Evolutionary conservation across 495 filamentous ascomycete genomes (phyloP), one percentile per base, ranked within the genome.

Genomic region (Cercophora sp.): DNA sequence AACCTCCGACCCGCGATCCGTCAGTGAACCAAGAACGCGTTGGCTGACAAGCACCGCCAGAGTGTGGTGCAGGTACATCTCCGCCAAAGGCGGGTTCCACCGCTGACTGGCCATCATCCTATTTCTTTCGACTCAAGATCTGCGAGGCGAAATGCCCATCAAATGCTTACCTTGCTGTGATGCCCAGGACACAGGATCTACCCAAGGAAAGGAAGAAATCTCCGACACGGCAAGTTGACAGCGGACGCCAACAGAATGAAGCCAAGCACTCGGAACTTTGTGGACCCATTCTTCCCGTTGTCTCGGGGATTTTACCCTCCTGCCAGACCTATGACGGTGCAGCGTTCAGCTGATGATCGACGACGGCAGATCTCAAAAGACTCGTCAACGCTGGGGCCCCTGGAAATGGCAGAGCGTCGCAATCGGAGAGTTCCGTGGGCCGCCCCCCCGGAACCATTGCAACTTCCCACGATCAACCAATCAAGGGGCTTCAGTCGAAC

Each of bases 231-330:
- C 41, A 15, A n/a, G n/a, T n/a, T n/a, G n/a, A n/a, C n/a, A 27
- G 41, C 24, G 9, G n/a, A 3, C 5, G 44, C 25, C 25, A 47
- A 20, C 8, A 31, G 20, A n/a, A 19, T 15, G 8, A 43, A 16
- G 18, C 25, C 36, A 11, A n/a, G 15, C 10, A 13, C 25, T 51
- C 48, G 48, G 48, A 41, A 40, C 23, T 42, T 29, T 31, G 16
- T 36, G 24, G 32, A 41, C 6, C 48, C 36, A 41, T 41, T 48
- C 36, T 29, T 27, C 48, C 48, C 24, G 31, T 36, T 31, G 48
- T 51, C 48, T 51, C 48, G 48, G 48, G n/a, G 23, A 51, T 34
- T 51, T 51, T 32, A 51, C 48, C 48, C 48, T 29, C 15, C 1
- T 15, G 11, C 35, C 35, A 15, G 16, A 13, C 48, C 48, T 27